Evolutionary conservation across 441 rosid genomes (phyloP), one percentile per base, ranked within the genome.

Genomic region (Erodium trifolium): DNA sequence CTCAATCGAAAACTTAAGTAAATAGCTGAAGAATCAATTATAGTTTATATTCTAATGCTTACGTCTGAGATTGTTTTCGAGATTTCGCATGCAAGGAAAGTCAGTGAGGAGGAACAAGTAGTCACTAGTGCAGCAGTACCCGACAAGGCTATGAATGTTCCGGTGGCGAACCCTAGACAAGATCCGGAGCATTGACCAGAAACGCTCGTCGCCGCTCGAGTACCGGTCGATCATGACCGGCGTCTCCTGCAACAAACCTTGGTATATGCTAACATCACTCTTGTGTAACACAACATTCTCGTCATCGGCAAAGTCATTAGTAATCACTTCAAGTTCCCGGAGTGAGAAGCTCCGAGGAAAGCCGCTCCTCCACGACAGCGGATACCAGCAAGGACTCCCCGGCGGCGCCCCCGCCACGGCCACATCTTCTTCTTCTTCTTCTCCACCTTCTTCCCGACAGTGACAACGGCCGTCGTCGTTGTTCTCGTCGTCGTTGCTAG

Each of bases 151-250:
- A 73, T 74, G 55, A 53, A 85, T 80, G 35, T 81, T 83, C 51
- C 81, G 68, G 65, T 85, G 89, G 59, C 81, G 78, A 2, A 80
- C 69, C 34, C 76, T 66, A 14, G 74, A 73, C 51, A 85, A 84
- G 55, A 85, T 80, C 75, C 45, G 76, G 1, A 83, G 76, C 75
- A 74, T 71, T 23, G 79, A 70, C 85, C 87, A 81, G 70, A 81
- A 78, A 0, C 78, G 73, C 47, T 81, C 83, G 34, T 83, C 84
- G 18, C 67, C 62, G 74, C 74, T 77, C 3, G 0, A n/a, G 68
- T 78, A 78, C 7, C 77, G 68, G 35, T n/a, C 53, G 23, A 85
- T 67, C 4, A 78, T 2, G 5, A 83, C 82, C 41, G 81, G 80
- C 49, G 70, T 72, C 17, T 74, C 81, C 73, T 80, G 73, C 65